Conservation (phyloP, 176 grass and related monocot genomes). For the Pharus latifolius region DNA sequence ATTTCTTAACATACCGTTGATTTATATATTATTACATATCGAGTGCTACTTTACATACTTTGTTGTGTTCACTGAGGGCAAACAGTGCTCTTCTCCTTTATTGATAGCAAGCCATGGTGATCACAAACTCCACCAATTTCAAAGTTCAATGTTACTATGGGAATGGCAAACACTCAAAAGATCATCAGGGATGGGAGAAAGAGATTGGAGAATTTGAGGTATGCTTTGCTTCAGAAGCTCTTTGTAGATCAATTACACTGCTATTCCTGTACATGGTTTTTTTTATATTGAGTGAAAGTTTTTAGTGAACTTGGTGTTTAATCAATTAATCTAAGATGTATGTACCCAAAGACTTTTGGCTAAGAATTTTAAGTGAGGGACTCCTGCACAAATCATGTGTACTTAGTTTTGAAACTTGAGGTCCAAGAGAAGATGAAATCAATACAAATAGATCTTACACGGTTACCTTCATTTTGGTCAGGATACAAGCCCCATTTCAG, state of each 20-base stretch:
- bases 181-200: slow-evolving; percentile 64
- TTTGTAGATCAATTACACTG: slow-evolving; percentile 1
- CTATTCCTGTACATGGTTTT: not conserved
- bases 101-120: slow-evolving; percentile 85
- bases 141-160: slow-evolving; percentile 69
- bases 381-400: not conserved
- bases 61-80: not conserved
- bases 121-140: slow-evolving; percentile 68
- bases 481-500: not conserved
- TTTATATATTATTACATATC: not conserved
- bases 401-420: slow-evolving; percentile 1
- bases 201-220: slow-evolving; percentile 62
- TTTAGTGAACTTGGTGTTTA: not conserved
- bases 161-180: slow-evolving; percentile 40
- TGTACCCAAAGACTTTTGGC: not conserved
- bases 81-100: not conserved
- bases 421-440: not conserved
- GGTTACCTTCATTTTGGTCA: not conserved
- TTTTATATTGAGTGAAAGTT: not conserved
- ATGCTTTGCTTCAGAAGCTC: not conserved
- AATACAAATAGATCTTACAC: not conserved
- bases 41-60: slow-evolving; percentile 15
- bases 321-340: slow-evolving; percentile 8
- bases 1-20: not conserved
- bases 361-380: not conserved